Conservation (phyloP, 306 rosid species). For the Cicer cuneatum region DNA sequence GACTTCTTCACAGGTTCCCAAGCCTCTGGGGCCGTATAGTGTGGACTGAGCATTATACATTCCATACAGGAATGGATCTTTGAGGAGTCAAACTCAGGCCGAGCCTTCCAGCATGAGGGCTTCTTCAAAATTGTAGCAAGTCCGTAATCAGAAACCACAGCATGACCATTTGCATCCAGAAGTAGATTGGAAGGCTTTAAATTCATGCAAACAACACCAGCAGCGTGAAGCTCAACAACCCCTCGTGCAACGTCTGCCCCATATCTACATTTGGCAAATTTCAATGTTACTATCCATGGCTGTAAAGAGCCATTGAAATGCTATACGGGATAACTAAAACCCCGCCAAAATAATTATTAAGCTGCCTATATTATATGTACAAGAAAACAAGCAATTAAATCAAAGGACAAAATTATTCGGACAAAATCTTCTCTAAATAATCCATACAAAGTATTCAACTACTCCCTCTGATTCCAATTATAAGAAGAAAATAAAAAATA, state of each 20-base stretch:
- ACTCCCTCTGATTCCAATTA: too few relatives aligned
- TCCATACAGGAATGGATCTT: slow-evolving; percentile 97
- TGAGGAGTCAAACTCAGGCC: slow-evolving; percentile 75
- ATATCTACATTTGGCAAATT: slow-evolving; percentile 65
- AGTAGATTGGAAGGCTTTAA: slow-evolving; percentile 97
- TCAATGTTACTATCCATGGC: slow-evolving; percentile 41
- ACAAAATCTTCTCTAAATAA: slow-evolving; percentile 29
- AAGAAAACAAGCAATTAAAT: slow-evolving; percentile 35
- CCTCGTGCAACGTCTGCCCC: slow-evolving; percentile 98
- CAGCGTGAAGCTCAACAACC: slow-evolving; percentile 98
- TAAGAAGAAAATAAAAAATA: too few relatives aligned
- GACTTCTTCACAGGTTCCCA: slow-evolving; percentile 98
- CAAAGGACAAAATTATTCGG: slow-evolving; percentile 2
- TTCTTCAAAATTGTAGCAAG: slow-evolving; percentile 93
- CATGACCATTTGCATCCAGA: slow-evolving; percentile 84
- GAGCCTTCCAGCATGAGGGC: slow-evolving; percentile 88
- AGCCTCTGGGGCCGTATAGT: slow-evolving; percentile 97
- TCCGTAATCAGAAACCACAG: slow-evolving; percentile 96
- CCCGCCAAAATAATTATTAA: not conserved
- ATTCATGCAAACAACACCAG: slow-evolving; percentile 97
- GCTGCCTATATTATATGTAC: slow-evolving; percentile 22
- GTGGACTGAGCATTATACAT: slow-evolving; percentile 96
- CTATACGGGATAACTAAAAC: slow-evolving; percentile 25
- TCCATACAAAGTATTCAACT: slow-evolving; percentile 23
- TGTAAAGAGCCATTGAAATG: slow-evolving; percentile 22